Evolutionary conservation across 2,329 filamentous ascomycete species (phyloP).

Genomic region (Fusarium sacchari): DNA sequence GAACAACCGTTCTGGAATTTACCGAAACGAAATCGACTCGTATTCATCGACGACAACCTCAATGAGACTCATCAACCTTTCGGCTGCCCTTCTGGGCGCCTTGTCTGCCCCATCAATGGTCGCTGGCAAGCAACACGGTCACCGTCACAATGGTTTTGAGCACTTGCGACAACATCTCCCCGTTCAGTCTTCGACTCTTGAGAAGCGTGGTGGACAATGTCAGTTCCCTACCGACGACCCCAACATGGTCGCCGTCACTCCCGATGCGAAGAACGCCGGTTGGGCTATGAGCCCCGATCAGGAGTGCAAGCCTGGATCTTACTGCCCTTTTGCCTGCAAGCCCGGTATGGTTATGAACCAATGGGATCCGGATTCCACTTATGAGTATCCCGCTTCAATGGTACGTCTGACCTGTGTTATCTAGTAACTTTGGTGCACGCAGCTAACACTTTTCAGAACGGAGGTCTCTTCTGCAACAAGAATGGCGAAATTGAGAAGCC

Average conservation of each 20-base stretch:
- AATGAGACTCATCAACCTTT: constrained; percentile 65
- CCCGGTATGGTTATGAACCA: constrained; percentile 80
- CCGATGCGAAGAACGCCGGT: constrained; percentile 71
- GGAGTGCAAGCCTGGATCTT: constrained; percentile 71
- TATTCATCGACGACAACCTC: constrained; percentile 40
- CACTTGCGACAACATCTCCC: constrained; percentile 47
- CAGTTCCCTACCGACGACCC: constrained; percentile 70
- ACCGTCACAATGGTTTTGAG: constrained; percentile 51
- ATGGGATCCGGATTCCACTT: constrained; percentile 78
- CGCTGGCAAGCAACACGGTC: constrained; percentile 47
- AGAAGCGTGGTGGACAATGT: constrained; percentile 68
- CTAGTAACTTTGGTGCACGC: not conserved
- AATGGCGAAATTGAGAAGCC: constrained; percentile 74
- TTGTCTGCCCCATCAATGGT: constrained; percentile 56
- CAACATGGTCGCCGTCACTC: constrained; percentile 75
- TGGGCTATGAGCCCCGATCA: constrained; percentile 85
- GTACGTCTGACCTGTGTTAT: constrained; percentile 54
- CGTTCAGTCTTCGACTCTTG: constrained; percentile 46
- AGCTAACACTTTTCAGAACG: constrained; percentile 62
- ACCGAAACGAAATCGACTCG: constrained; percentile 28
- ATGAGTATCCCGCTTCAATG: constrained; percentile 77
- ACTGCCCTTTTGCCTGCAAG: constrained; percentile 82
- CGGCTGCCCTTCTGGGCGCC: constrained; percentile 60
- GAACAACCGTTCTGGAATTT: constrained; percentile 34
- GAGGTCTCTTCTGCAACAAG: constrained; percentile 77